Evolutionary conservation across 2,329 filamentous ascomycete species (phyloP).

Genomic region (Aspergillus terreus): DNA sequence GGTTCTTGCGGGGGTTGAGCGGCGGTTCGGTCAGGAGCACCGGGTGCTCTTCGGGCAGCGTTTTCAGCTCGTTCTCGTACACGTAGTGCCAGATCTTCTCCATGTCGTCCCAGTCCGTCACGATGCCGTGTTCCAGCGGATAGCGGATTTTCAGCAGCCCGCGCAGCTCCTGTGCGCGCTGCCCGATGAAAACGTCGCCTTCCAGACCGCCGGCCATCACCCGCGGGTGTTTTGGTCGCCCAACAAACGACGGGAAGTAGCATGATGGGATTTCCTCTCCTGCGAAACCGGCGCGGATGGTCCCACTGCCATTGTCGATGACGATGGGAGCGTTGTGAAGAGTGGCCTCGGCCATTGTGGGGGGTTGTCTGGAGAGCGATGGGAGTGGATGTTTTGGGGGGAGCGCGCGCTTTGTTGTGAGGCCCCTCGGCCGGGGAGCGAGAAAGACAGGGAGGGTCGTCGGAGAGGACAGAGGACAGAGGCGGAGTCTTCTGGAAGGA

Average conservation of each 20-base stretch:
- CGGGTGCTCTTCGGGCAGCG: slow-evolving; percentile 96
- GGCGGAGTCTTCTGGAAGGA: not conserved
- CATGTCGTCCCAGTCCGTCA: slow-evolving; percentile 99
- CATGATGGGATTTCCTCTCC: slow-evolving; percentile 95
- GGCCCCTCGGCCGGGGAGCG: slow-evolving; percentile 27
- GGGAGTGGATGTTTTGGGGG: slow-evolving; percentile 16
- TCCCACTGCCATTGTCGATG: slow-evolving; percentile 97
- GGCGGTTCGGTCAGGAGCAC: slow-evolving; percentile 95
- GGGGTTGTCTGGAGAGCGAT: slow-evolving; percentile 9
- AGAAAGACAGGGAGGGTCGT: slow-evolving; percentile 4
- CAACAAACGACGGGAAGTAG: slow-evolving; percentile 96
- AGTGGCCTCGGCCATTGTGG: slow-evolving; percentile 58
- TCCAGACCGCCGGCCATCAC: slow-evolving; percentile 95
- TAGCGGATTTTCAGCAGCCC: slow-evolving; percentile 94
- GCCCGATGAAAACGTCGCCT: slow-evolving; percentile 94
- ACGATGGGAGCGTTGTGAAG: slow-evolving; percentile 98
- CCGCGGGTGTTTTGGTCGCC: slow-evolving; percentile 88
- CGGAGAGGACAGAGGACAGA: slow-evolving; percentile 8
- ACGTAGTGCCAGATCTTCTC: slow-evolving; percentile 99
- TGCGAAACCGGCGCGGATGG: slow-evolving; percentile 93
- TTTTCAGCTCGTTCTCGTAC: slow-evolving; percentile 93
- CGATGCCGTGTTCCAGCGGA: slow-evolving; percentile 93
- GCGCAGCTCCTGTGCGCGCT: slow-evolving; percentile 83
- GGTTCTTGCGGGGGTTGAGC: slow-evolving; percentile 90
- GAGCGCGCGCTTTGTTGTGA: slow-evolving; percentile 18